A percentile compares a stretch with the other conserved stretches of the same genome.
Conservation (phyloP, 495 filamentous ascomycete genomes). For the Echria macrotheca region DNA sequence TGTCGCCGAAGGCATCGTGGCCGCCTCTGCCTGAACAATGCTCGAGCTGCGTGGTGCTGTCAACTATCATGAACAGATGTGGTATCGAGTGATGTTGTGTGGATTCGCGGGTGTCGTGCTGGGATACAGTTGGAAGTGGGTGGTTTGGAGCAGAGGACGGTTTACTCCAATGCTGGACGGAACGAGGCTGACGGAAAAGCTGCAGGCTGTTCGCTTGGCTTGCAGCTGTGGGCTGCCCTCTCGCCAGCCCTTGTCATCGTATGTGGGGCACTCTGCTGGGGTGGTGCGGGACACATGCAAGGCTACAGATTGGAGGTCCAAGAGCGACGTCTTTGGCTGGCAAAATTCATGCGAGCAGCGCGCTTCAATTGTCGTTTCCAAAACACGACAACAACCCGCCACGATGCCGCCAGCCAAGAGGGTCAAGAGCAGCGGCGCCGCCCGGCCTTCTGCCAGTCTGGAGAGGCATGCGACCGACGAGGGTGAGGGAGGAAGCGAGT, state of each 20-base stretch:
- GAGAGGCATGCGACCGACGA: slow-evolving; percentile 37
- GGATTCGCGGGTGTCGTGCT: no score
- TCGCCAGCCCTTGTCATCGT: background rate
- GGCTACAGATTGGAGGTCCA: slow-evolving; percentile 6
- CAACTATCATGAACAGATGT: background rate
- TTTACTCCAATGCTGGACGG: no score
- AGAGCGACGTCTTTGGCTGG: background rate
- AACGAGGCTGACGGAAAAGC: background rate
- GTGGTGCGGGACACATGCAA: slow-evolving; percentile 6
- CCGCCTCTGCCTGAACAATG: slow-evolving; percentile 2
- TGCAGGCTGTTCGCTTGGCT: background rate
- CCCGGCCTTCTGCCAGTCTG: slow-evolving; percentile 33
- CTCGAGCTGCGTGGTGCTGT: background rate
- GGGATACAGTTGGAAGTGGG: no score
- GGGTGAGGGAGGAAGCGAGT: slow-evolving; percentile 70
- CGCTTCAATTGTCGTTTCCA: slow-evolving; percentile 5
- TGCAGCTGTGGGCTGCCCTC: background rate
- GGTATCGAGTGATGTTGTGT: background rate
- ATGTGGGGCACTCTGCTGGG: background rate
- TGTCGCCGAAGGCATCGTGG: slow-evolving; percentile 38
- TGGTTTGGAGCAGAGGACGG: no score
- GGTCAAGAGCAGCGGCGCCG: slow-evolving; percentile 38
- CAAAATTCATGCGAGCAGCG: slow-evolving; percentile 17
- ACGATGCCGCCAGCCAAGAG: slow-evolving; percentile 47
- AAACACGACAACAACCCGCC: slow-evolving; percentile 16